Evolutionary conservation across 2,329 filamentous ascomycete genomes (phyloP).

Genomic region (Thielaviopsis ethacetica): DNA sequence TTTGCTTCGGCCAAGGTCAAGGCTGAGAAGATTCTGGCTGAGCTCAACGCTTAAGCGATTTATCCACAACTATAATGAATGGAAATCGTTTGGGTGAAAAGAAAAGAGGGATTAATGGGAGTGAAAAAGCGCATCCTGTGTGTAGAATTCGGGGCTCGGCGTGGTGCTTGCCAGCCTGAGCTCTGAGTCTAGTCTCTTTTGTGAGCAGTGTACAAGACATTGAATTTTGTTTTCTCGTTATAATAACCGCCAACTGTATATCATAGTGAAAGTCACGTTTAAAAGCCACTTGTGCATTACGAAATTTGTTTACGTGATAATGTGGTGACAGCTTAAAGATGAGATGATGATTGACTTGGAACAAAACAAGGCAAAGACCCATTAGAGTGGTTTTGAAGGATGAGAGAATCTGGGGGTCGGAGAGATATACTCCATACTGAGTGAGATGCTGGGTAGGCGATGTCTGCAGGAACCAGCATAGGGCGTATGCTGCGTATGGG

Average conservation of each 20-base stretch:
- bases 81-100: slow-evolving; percentile 8
- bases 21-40: slow-evolving; percentile 99
- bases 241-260: slow-evolving; percentile 8
- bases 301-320: no score
- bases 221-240: slow-evolving; percentile 26
- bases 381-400: not conserved
- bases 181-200: slow-evolving; percentile 28
- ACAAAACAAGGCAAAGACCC: not conserved
- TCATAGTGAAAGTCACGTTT: slow-evolving; percentile 20
- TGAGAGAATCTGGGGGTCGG: not conserved
- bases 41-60: slow-evolving; percentile 41
- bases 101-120: slow-evolving; percentile 10
- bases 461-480: not conserved
- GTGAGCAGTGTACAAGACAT: slow-evolving; percentile 47
- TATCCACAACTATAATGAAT: not conserved
- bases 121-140: slow-evolving; percentile 9
- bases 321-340: not conserved
- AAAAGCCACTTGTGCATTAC: no score
- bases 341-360: not conserved
- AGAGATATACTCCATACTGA: no score
- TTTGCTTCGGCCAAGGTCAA: slow-evolving; percentile 83
- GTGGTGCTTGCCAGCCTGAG: not conserved
- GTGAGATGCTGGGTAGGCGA: not conserved
- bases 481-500: no score
- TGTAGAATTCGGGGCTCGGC: slow-evolving; percentile 5